These are phyloP conservation scores for Colletotrichum incanum DNA, from an alignment of 2,329 filamentous ascomycete species.

Conservation along the genomic window DNA sequence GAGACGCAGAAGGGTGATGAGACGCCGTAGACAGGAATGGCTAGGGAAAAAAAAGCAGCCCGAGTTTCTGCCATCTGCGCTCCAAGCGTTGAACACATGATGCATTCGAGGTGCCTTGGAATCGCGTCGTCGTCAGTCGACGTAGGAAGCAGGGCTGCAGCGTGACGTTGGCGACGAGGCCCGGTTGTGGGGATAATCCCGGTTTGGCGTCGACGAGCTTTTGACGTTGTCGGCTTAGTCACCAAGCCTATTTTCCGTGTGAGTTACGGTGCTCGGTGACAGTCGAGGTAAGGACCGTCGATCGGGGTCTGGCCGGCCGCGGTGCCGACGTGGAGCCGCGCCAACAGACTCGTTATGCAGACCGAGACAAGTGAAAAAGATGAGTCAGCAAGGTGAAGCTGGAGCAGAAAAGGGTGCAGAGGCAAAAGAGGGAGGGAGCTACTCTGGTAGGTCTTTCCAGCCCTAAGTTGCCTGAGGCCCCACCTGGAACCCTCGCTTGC, in stretches of 20 bases:
- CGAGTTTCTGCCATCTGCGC: conserved; percentile 33
- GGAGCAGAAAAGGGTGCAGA: background rate
- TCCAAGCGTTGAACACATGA: conserved; percentile 33
- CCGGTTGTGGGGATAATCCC: conserved; percentile 20
- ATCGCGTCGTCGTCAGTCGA: conserved; percentile 6
- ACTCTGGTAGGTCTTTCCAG: conserved; percentile 56
- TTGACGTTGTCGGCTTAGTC: conserved; percentile 36
- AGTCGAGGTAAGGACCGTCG: background rate
- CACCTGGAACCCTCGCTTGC: conserved; percentile 55
- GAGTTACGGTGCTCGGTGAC: background rate
- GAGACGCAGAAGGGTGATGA: too few relatives aligned
- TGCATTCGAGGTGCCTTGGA: conserved; percentile 12
- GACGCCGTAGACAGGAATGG: conserved; percentile 28
- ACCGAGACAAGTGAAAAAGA: background rate
- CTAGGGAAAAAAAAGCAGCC: conserved; percentile 6
- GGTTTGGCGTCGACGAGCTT: background rate
- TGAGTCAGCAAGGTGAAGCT: conserved; percentile 22
- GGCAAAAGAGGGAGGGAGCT: background rate
- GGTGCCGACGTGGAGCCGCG: conserved; percentile 17
- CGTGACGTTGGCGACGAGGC: conserved; percentile 36
- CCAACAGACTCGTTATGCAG: background rate
- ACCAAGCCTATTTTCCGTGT: background rate
- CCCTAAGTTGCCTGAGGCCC: conserved; percentile 55
- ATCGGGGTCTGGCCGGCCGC: conserved; percentile 5
- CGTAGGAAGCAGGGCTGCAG: conserved; percentile 35